Base-by-base conservation (phyloP, 306 rosid genomes). In the Purshia tridentata region DNA sequence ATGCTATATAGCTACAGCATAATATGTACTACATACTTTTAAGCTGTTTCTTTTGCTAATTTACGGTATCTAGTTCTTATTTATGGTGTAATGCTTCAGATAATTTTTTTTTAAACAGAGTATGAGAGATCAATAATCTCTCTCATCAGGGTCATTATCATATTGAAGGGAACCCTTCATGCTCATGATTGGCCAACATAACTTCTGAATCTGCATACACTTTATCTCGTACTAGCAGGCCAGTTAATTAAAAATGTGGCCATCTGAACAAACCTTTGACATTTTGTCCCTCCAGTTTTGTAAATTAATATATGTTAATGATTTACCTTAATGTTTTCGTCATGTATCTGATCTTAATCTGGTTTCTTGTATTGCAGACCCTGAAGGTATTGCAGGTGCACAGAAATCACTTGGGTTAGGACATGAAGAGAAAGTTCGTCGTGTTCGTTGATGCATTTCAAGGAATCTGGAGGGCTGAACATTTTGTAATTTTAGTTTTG, bases 321-420 rank as follows among this genome's bases (percentile, higher is more conserved):
- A 39, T 7, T 29, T 59, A 7, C 9, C 9, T 47, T 72, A 11
- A 0, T 39, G 10, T n/a, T 4, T 46, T 7, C 57, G 29, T 9
- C 9, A 18, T 55, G 29, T 22, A 13, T 70, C 39, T 44, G 23
- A 29, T 29, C 20, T 76, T 66, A 50, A 40, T 61, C 61, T 70
- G 62, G 58, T 70, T 7, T 50, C 67, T 50, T 69, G 2, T 35
- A 48, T 55, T 79, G 82, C 89, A 92, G 98, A 92, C 83, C 98
- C 98, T n/a, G 96, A 92, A 82, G 98, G 98, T 55, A 84, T 92
- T 81, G 98, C 96, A 73, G 86, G 85, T 80, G 98, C 93, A 39
- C 96, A 90, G 87, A 92, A 86, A 79, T 92, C 98, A 10, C 87
- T 92, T 16, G 98, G 98, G 57, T 72, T 92, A 19, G 97, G 96